phyloP scores from a whole-genome alignment of 768 basidiomycete genomes.

The Pholiota molesta region DNA sequence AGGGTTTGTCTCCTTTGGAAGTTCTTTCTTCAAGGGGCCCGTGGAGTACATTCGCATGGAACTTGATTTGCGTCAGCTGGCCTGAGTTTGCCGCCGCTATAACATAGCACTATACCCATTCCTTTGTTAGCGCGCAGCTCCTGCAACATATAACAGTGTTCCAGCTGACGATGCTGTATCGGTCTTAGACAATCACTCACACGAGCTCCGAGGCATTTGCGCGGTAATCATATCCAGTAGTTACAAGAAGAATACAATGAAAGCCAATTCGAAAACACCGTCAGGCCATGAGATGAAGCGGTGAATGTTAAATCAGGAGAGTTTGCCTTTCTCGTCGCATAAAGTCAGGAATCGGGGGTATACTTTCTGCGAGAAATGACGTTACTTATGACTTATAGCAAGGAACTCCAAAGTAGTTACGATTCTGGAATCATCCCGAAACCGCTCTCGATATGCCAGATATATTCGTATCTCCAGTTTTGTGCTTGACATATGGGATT shows the following conservation, averaged over 20 bases:
- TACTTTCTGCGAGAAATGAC: not conserved
- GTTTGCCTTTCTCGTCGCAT: not conserved
- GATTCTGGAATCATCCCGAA: not conserved
- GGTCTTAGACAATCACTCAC: not conserved
- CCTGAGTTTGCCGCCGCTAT: not conserved
- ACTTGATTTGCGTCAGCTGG: constrained; percentile 24
- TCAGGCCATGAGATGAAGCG: not conserved
- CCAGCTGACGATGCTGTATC: not conserved
- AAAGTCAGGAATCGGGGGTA: too few species aligned
- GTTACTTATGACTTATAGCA: not conserved
- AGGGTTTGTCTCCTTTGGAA: constrained; percentile 52
- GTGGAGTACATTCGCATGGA: constrained; percentile 63
- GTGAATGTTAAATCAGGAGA: not conserved
- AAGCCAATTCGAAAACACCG: not conserved
- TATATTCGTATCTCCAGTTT: not conserved
- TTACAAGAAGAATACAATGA: not conserved
- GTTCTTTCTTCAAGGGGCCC: constrained; percentile 52
- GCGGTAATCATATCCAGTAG: not conserved
- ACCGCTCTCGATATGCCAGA: not conserved
- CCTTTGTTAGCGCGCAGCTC: not conserved
- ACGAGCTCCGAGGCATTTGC: not conserved
- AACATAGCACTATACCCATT: not conserved
- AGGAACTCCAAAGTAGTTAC: not conserved
- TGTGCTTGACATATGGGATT: not conserved
- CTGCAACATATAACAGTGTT: not conserved